Evolutionary conservation across 139 green algal species (phyloP), one percentile per base, ranked within the genome.

Genomic region (Ettlia oleoabundans): DNA sequence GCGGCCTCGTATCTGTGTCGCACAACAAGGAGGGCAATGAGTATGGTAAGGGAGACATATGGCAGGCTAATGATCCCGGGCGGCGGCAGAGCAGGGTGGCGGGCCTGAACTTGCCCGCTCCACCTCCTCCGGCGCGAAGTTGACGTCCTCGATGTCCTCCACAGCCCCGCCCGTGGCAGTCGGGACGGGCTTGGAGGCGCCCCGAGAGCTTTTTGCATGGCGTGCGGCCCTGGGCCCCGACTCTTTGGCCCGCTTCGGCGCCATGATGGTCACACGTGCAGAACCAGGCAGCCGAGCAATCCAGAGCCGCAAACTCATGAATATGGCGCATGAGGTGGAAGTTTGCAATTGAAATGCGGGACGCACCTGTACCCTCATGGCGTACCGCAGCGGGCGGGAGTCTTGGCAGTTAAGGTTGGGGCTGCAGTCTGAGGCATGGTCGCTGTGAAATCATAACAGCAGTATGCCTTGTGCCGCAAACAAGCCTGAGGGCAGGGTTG

Each of bases 1-100:
- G 10, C 33, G 32, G n/a, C 19, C 28, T 21, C 78, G 80, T 73
- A 92, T 68, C 90, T 90, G 63, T 42, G 26, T 40, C 80, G 63
- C 63, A 43, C 26, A 37, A 21, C 33, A 18, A 37, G 24, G 9
- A 21, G 4, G 22, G 38, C n/a, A 72, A 2, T n/a, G n/a, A n/a
- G n/a, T n/a, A 58, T 33, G 21, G 24, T 24, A 75, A 0, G 30
- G 68, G 18, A 33, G 22, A 33, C 30, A 33, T 30, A 66, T n/a
- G n/a, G n/a, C n/a, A n/a, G n/a, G n/a, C n/a, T n/a, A 40, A 41
- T 41, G 32, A 6, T 21, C 7, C n/a, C 63, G 32, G 26, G 30
- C 7, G 64, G 64, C 35, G 32, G 64, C 13, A 3, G 64, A 71
- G 32, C 3, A 15, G 30, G 15, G 33, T 19, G 30, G 13, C 21